Base-by-base conservation (phyloP, 139 green algal genomes). In the Chlorella sp. region DNA sequence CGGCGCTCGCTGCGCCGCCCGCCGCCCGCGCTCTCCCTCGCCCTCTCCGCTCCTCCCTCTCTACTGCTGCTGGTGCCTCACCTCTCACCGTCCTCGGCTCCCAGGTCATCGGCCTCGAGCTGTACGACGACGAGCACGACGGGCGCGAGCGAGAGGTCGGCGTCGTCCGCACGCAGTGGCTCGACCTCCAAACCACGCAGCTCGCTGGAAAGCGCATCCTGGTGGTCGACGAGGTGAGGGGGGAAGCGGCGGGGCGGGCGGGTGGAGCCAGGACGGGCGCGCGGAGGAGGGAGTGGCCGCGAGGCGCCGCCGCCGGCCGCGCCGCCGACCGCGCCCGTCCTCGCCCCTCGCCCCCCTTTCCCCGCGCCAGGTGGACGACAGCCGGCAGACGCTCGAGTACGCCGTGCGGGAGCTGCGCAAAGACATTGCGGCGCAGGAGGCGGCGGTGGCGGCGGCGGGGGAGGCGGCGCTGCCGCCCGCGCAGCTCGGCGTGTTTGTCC, bases 91-190 rank as follows among this genome's bases (percentile, higher is more conserved):
- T 42, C 8, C 11, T 45, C 33, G 3, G 35, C 29, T 11, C 9
- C 0, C 69, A 76, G 69, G 69, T 76, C 36, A 66, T 76, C 8
- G 69, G 69, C 0, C 55, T 76, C 15, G 69, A 76, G 55, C 69
- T 76, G 40, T 76, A 76, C 41, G 42, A 19, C 9, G 69, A 76
- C 5, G 69, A 76, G 53, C 41, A 58, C 53, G 69, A 76, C 0
- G 69, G 69, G 12, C 55, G 38, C 51, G 51, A 51, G 38, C 53
- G 31, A 2, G 68, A 58, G 53, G n/a, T 27, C 0, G 68, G 68
- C 5, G 69, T 76, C 53, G 45, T 31, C 40, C 69, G 69, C 69
- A 76, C 69, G 35, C 67, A 71, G 66, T 61, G 45, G 46, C 31
- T 73, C 8, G 2, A 33, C 3, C 5, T 8, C 15, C 21, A n/a